Conservation (phyloP, 257 asterid species). For the Plantago ovata region DNA sequence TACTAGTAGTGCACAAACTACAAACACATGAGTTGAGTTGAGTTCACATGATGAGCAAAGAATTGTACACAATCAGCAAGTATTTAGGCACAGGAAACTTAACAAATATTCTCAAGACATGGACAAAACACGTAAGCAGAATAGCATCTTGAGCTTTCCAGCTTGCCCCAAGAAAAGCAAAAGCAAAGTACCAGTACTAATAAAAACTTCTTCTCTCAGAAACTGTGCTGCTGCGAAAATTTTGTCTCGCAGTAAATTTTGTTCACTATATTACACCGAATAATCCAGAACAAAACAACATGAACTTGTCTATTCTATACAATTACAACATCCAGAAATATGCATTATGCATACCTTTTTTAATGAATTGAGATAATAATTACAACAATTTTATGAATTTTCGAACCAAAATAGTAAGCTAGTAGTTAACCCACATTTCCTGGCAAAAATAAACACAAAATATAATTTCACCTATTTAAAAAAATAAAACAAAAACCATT, state of each 20-base stretch:
- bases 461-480: constrained; percentile 20
- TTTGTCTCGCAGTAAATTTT: constrained; percentile 18
- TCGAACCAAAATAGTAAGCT: background rate
- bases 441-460: background rate
- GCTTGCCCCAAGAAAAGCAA: background rate
- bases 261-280: constrained; percentile 17
- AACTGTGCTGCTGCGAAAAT: background rate
- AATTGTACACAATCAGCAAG: background rate
- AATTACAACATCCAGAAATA: constrained; percentile 15
- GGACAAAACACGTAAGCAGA: constrained; percentile 3
- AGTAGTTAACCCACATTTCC: background rate
- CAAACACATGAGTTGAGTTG: too few species aligned
- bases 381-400: constrained; percentile 1
- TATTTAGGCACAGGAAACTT: background rate
- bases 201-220: too few species aligned
- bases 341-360: constrained; percentile 1
- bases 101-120: background rate
- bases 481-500: too few species aligned
- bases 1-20: too few species aligned
- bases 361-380: background rate
- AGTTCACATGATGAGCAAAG: too few species aligned
- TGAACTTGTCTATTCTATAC: too few species aligned
- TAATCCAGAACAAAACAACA: constrained; percentile 15
- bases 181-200: background rate
- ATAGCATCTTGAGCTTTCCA: background rate